Conservation (phyloP, 1,284 basidiomycete species). For the Sanghuangporus sanghuang region DNA sequence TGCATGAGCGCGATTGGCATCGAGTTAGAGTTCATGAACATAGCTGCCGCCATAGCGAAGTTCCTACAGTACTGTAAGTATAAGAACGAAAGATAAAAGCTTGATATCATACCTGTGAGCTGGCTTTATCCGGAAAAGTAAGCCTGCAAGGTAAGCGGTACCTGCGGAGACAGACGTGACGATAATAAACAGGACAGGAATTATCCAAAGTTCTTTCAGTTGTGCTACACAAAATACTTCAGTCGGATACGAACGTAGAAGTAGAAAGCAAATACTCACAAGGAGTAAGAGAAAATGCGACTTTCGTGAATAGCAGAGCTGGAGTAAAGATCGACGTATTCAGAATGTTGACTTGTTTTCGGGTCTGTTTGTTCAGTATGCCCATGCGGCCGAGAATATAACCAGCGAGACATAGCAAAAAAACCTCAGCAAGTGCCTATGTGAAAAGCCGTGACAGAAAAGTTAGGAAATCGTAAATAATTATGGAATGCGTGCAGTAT, state of each 20-base stretch:
- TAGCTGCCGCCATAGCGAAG: conserved; percentile 80
- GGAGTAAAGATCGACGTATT: conserved; percentile 92
- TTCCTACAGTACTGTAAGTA: conserved; percentile 40
- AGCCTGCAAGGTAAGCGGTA: conserved; percentile 46
- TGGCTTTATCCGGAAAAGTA: conserved; percentile 45
- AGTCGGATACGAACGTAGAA: background rate
- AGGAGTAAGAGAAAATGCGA: conserved; percentile 76
- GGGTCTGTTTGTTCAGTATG: conserved; percentile 84
- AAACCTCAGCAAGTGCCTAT: conserved; percentile 89
- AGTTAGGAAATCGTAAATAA: background rate
- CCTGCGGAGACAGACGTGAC: conserved; percentile 63
- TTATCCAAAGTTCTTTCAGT: conserved; percentile 85
- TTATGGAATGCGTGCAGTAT: background rate
- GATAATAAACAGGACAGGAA: conserved; percentile 77
- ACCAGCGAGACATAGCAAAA: conserved; percentile 81
- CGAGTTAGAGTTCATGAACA: conserved; percentile 92
- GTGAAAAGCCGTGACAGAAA: background rate
- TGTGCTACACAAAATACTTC: conserved; percentile 47
- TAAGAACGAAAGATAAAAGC: background rate
- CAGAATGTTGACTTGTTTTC: conserved; percentile 78
- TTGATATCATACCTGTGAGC: conserved; percentile 49
- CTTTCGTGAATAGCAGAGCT: conserved; percentile 89
- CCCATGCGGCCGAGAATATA: conserved; percentile 77
- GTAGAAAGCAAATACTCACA: conserved; percentile 29
- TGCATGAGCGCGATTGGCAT: conserved; percentile 91